These are phyloP conservation scores for Hyaloperonospora brassicae DNA, from an alignment of 352 stramenopile genomes.

Conservation along the genomic window DNA sequence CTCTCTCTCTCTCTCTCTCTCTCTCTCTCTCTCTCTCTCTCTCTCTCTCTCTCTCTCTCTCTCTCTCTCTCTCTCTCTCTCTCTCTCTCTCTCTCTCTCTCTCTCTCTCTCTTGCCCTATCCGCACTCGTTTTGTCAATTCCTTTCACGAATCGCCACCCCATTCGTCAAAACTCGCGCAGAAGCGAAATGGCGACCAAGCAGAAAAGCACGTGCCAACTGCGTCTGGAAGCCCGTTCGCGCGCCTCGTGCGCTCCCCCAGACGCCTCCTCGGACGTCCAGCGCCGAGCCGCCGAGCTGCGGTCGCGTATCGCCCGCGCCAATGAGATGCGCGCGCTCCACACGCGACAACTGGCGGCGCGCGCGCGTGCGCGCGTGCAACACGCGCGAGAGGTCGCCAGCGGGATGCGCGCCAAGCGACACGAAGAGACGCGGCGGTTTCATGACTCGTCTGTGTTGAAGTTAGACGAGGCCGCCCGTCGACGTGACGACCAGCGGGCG, in stretches of 20 bases:
- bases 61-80: too few species aligned
- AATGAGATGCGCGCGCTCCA: slow-evolving; percentile 35
- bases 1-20: too few species aligned
- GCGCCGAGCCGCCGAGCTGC: slow-evolving; percentile 22
- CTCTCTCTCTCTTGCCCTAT: too few species aligned
- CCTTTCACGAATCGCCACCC: too few species aligned
- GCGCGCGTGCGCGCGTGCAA: slow-evolving; percentile 41
- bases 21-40: too few species aligned
- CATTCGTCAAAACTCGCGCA: too few species aligned
- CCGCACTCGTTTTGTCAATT: too few species aligned
- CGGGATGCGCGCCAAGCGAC: slow-evolving; percentile 43
- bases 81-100: too few species aligned
- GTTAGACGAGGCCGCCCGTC: slow-evolving; percentile 37
- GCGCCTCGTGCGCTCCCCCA: slow-evolving; percentile 15
- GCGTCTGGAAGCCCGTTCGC: slow-evolving; percentile 50
- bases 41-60: too few species aligned
- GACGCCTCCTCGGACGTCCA: slow-evolving; percentile 9
- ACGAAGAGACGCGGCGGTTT: slow-evolving; percentile 30
- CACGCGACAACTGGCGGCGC: slow-evolving; percentile 34
- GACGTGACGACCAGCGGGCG: slow-evolving; percentile 36
- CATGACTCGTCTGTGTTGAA: slow-evolving; percentile 33
- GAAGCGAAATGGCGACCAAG: slow-evolving; percentile 38
- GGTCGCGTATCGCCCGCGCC: slow-evolving; percentile 44
- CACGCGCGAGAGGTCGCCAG: slow-evolving; percentile 49
- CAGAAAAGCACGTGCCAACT: slow-evolving; percentile 66